A percentile compares a stretch with the other conserved stretches of the same genome.
These are phyloP conservation scores for Ceratocystis lukuohia DNA, from an alignment of 2,329 filamentous ascomycete species.

Conservation along the genomic window DNA sequence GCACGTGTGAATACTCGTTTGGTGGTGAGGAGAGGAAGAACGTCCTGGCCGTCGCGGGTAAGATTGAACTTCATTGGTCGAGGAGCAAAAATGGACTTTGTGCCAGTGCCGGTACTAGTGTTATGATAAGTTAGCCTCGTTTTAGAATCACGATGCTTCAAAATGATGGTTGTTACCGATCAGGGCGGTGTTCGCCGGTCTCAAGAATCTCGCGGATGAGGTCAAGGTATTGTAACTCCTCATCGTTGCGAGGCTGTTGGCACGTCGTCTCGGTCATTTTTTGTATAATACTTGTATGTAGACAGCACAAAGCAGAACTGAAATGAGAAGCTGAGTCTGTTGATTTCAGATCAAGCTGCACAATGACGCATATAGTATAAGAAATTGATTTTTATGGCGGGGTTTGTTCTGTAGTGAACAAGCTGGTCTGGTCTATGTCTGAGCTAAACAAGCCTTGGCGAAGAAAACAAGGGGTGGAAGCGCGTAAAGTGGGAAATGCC, in stretches of 20 bases:
- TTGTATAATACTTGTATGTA: background rate
- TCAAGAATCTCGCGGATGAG: constrained; percentile 75
- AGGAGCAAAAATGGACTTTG: constrained; percentile 77
- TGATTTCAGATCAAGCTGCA: background rate
- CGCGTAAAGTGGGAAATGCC: constrained; percentile 17
- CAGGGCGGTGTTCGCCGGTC: constrained; percentile 74
- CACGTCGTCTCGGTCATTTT: constrained; percentile 18
- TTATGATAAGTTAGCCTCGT: constrained; percentile 42
- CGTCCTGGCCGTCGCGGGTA: constrained; percentile 44
- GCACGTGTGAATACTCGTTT: constrained; percentile 91
- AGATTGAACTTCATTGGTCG: constrained; percentile 76
- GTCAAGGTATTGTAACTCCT: constrained; percentile 89
- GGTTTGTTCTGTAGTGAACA: background rate
- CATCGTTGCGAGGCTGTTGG: constrained; percentile 37
- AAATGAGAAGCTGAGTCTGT: background rate
- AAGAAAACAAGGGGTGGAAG: background rate
- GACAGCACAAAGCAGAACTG: background rate
- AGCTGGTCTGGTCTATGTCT: background rate
- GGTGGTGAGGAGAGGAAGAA: constrained; percentile 88
- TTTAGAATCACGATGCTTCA: constrained; percentile 32
- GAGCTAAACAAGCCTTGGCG: background rate
- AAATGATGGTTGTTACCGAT: constrained; percentile 42
- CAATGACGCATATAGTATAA: background rate
- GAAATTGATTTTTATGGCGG: background rate
- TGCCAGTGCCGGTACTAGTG: constrained; percentile 77